Percentiles rank a stretch among this genome's conserved stretches.
phyloP scores from a whole-genome alignment of 164 flowering plant genomes.

The Chloranthus sessilifolius region DNA sequence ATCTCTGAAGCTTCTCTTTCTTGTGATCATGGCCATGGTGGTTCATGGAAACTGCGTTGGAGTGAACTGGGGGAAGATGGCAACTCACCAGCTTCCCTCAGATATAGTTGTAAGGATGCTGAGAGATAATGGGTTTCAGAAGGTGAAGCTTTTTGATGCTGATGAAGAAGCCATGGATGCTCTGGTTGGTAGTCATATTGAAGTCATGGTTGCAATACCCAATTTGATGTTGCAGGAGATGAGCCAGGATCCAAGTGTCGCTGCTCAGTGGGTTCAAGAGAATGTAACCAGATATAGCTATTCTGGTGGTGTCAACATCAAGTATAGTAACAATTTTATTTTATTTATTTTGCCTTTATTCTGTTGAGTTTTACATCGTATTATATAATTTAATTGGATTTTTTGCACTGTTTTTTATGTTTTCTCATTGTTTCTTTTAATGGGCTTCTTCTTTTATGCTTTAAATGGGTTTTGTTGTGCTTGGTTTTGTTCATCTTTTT shows the following conservation, averaged over 20 bases:
- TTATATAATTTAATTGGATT: not conserved
- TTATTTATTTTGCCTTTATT: not conserved
- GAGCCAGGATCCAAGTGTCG: constrained; percentile 34
- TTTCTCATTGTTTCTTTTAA: not conserved
- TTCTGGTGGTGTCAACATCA: constrained; percentile 78
- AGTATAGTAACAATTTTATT: constrained; percentile 33
- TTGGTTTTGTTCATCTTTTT: no score
- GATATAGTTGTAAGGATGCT: constrained; percentile 70
- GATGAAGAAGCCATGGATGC: constrained; percentile 57
- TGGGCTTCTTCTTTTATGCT: not conserved
- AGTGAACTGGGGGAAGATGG: constrained; percentile 88
- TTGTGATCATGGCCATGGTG: constrained; percentile 16
- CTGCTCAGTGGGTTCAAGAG: constrained; percentile 68
- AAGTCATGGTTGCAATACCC: constrained; percentile 86
- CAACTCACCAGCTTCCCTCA: constrained; percentile 63
- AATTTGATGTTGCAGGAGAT: constrained; percentile 61
- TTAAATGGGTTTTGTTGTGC: not conserved
- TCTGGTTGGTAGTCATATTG: constrained; percentile 53
- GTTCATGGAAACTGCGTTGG: constrained; percentile 37
- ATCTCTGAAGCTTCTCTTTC: constrained; percentile 2
- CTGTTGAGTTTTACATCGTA: not conserved
- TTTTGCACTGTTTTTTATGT: no score
- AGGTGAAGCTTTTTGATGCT: constrained; percentile 85
- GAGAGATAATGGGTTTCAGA: constrained; percentile 55
- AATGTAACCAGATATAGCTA: constrained; percentile 65